Base-by-base conservation (phyloP, 192 early-diverging fungal species). In the Helicostylum pulchrum region DNA sequence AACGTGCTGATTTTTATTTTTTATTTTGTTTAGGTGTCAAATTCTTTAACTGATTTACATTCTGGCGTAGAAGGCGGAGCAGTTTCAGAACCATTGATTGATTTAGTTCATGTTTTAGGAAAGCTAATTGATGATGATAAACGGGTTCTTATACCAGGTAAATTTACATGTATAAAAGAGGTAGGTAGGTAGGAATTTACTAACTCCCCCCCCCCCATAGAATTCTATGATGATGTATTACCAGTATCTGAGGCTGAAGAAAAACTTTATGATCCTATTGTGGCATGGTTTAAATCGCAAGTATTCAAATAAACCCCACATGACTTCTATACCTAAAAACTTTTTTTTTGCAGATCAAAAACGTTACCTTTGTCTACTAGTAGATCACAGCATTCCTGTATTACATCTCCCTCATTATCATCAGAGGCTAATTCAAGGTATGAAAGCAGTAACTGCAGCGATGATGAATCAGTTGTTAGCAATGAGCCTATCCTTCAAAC, bases 61-160 rank as follows among this genome's bases (percentile, higher is more conserved):
- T 84, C 87, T 31, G 89, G 86, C 19, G 84, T 89, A 23, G 82
- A 85, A 72, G 86, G 87, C 56, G 87, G 89, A 7, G 87, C 87
- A 7, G 85, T 87, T 34, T 84, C 77, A 17, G 86, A 90, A 54
- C 89, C 87, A 17, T 66, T 90, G 56, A 77, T 80, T n/a, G 84
- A 84, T 49, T 71, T 89, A 74, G 67, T 85, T 19, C 81, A 85
- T 19, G 68, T 88, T 2, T 57, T 90, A 1, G 68, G 85, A 15
- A 71, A 75, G 47, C 73, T 89, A 20, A 73, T 79, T 5, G 81
- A 82, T 50, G 66, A 77, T 8, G 64, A 75, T 42, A 83, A 83
- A 45, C 69, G 72, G 0, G 83, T 88, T 14, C 64, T 79, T 61
- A 77, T 88, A 4, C 88, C 87, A 46, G 87, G 78, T 79, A 71